Base-by-base conservation (phyloP, 2,329 filamentous ascomycete genomes). In the Fusarium redolens region DNA sequence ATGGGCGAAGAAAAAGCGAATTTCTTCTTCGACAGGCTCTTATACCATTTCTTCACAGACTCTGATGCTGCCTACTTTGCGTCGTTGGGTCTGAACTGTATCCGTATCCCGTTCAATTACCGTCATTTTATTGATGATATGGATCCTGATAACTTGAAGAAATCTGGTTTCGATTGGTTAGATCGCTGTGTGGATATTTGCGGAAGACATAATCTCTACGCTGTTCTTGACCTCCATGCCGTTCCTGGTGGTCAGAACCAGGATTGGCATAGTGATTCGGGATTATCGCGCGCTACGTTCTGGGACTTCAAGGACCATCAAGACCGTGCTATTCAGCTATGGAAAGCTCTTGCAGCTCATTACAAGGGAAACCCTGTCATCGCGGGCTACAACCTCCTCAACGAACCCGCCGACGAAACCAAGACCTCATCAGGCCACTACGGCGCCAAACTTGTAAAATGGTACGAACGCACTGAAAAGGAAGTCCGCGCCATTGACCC, bases 81-180 rank as follows among this genome's bases (percentile, higher is more conserved):
- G 2, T 86, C 82, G 0, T 75, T 89, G 5, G 87, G 87, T 0
- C 79, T 91, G 25, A 91, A 90, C 77, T 91, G 87, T 75, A 81
- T 91, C 5, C 85, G 89, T 0, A 79, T 91, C 5, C 88, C 89
- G 0, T 90, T 91, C 79, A 91, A 91, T 75, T 90, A 90, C 73
- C 85, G 86, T 1, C 86, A 89, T 72, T 88, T 88, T 40, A 85
- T 87, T 65, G 85, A 89, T 66, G 85, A 87, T 61, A 82, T 85
- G 79, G 85, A 87, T 65, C 86, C 86, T 0, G 76, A 82, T 11
- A 83, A 85, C 1, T 76, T 87, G 14, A 87, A 86, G 71, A 75
- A 82, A 18, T 79, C 81, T 13, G 87, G 86, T 0, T 88, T 88
- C 71, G 83, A 85, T 66, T 82, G 84, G 51, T 74, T 88, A 3